phyloP scores from a whole-genome alignment of 2,329 filamentous ascomycete species.

The Exophiala phaeomuriformis region DNA sequence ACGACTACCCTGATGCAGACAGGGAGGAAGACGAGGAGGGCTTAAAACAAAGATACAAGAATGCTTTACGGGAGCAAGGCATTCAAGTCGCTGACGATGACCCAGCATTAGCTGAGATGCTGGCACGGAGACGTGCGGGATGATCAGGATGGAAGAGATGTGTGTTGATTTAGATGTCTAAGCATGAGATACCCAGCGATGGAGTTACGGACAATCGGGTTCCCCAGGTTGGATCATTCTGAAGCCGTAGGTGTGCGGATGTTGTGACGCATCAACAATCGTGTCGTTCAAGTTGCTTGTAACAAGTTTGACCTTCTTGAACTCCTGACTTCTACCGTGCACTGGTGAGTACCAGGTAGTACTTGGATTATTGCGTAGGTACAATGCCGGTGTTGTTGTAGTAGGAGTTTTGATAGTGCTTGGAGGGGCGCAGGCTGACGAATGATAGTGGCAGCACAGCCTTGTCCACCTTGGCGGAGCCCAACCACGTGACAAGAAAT shows the following conservation, averaged over 20 bases:
- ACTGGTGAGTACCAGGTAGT: too few relatives aligned
- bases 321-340: too few relatives aligned
- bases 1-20: conserved; percentile 47
- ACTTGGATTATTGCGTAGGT: neutral
- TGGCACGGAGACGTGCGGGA: conserved; percentile 16
- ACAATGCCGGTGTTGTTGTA: neutral
- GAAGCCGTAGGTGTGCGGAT: neutral
- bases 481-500: neutral
- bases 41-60: conserved; percentile 69
- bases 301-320: neutral
- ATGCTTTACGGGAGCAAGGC: conserved; percentile 58
- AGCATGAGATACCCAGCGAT: conserved; percentile 24
- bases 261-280: neutral
- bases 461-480: neutral
- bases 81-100: conserved; percentile 39
- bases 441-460: neutral
- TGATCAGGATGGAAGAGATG: neutral
- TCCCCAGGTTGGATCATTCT: neutral
- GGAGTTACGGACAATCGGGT: conserved; percentile 11
- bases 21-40: conserved; percentile 56
- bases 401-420: too few relatives aligned
- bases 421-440: neutral
- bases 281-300: neutral
- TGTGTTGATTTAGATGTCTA: neutral
- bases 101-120: conserved; percentile 40